Base-by-base conservation (phyloP, 768 basidiomycete species). In the Chlorophyllum brunneum region DNA sequence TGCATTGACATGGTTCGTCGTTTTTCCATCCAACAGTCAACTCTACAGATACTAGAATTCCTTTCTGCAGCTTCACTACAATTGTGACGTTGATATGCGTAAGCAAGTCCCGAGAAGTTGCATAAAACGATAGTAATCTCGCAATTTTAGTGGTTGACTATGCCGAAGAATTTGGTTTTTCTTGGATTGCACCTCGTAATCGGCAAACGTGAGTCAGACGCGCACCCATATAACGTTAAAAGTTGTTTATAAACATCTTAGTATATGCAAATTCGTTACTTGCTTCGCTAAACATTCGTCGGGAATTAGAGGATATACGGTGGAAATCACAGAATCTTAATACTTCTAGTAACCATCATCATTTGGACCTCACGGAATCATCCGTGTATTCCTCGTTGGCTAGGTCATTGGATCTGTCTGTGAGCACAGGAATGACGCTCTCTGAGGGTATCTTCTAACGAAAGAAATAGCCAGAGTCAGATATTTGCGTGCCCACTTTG, bases 151-250 rank as follows among this genome's bases (percentile, higher is more conserved):
- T 78, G 77, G 77, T 59, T 78, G 15, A 48, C 61, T 6, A 72
- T 78, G 71, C 70, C 74, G 3, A 44, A 56, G 18, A 76, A 72
- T 51, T 63, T 73, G 3, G 56, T 77, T 15, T 76, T 76, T 51
- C 70, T 78, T 58, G 73, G 73, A 8, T 57, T 78, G 7, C 75
- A 78, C 54, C 77, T 78, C 50, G 64, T 77, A 18, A 78, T 78
- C 41, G 67, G 65, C 36, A 78, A 78, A 56, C 51, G 77, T 78
- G 49, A 44, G 74, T 59, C 13, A 11, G 23, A 8, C 10, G 7
- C 11, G 26, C 13, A 9, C 20, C 18, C 39, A 16, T 39, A n/a
- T 20, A 29, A 11, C 8, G 15, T 4, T 27, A 1, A 2, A 31
- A 9, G 15, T 5, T n/a, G 38, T 29, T 22, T 30, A 31, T n/a